Conservation (phyloP, 179 eudicot species). For the Patellifolia procumbens region DNA sequence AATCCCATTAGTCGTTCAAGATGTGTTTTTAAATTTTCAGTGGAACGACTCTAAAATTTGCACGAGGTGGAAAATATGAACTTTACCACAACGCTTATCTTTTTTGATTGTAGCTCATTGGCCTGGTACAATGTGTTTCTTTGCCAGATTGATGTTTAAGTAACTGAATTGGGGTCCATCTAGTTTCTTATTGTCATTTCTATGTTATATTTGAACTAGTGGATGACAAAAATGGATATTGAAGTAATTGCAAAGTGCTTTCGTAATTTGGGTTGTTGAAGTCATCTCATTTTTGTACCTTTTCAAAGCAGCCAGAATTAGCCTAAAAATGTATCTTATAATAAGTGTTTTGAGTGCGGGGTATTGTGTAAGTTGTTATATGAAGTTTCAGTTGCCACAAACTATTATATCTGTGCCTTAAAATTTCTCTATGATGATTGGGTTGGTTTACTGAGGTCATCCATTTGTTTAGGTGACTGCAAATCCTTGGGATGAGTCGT, state of each 20-base stretch:
- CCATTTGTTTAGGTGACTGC: conserved; percentile 92
- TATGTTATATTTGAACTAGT: not conserved
- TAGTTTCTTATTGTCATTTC: not conserved
- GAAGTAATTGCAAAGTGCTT: not conserved
- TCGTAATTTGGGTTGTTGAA: not conserved
- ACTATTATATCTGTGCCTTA: conserved; percentile 12
- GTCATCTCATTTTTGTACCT: not conserved
- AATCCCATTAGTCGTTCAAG: not conserved
- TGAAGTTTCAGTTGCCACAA: conserved; percentile 8
- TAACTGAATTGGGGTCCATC: not conserved
- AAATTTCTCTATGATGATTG: conserved; percentile 42
- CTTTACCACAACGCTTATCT: not conserved
- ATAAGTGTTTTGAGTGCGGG: not conserved
- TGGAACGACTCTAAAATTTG: not conserved
- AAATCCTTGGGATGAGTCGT: conserved; percentile 92
- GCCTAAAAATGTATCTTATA: not conserved
- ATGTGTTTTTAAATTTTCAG: not conserved
- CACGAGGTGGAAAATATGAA: not conserved
- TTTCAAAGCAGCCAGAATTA: not conserved
- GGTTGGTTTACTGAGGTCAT: conserved; percentile 72
- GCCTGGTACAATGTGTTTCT: not conserved
- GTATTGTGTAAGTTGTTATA: not conserved
- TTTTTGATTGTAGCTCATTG: not conserved
- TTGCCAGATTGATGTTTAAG: not conserved
- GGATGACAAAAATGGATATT: not conserved